phyloP scores from a whole-genome alignment of 768 basidiomycete genomes.

The Guyanaporus albipodus region DNA sequence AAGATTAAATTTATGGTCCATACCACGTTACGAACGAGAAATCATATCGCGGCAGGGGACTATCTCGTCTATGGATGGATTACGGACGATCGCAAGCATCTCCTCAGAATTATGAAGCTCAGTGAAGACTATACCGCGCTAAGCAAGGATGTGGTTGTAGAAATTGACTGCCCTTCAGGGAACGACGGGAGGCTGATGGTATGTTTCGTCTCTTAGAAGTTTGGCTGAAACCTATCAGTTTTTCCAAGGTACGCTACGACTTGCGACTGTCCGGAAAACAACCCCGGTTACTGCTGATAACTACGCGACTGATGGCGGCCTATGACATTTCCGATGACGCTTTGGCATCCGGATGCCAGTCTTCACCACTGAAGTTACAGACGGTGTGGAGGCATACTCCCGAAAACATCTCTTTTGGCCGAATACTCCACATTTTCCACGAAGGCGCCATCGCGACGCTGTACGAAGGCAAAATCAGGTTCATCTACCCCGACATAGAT shows the following conservation, averaged over 20 bases:
- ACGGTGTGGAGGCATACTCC: constrained; percentile 21
- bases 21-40: constrained; percentile 23
- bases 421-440: constrained; percentile 26
- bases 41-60: constrained; percentile 21
- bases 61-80: constrained; percentile 31
- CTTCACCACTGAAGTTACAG: constrained; percentile 7
- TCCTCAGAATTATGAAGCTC: constrained; percentile 30
- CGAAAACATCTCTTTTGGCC: constrained; percentile 23
- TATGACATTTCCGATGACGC: constrained; percentile 24
- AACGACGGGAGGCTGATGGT: constrained; percentile 28
- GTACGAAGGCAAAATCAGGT: constrained; percentile 25
- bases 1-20: constrained; percentile 25
- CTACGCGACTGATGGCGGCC: constrained; percentile 27
- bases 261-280: constrained; percentile 24
- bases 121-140: constrained; percentile 22
- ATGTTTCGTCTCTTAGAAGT: background rate
- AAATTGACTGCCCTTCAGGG: constrained; percentile 28
- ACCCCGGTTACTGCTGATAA: constrained; percentile 24
- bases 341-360: constrained; percentile 9
- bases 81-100: constrained; percentile 25
- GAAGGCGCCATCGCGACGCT: constrained; percentile 25
- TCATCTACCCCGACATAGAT: constrained; percentile 27
- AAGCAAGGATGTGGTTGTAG: constrained; percentile 19
- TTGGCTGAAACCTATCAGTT: background rate
- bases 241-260: constrained; percentile 26